Conservation (phyloP, 306 rosid species). For the Morella rubra region DNA sequence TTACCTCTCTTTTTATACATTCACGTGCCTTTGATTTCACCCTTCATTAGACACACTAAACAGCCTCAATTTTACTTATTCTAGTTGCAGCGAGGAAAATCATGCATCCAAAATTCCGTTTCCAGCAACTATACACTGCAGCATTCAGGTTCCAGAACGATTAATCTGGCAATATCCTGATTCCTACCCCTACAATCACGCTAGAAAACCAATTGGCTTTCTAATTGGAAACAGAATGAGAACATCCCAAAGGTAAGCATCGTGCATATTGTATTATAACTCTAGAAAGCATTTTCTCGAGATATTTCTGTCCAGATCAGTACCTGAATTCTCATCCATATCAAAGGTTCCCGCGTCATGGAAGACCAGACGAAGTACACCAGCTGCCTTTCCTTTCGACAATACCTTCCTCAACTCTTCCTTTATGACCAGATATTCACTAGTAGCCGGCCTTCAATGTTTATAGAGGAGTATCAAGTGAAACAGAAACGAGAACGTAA, state of each 20-base stretch:
- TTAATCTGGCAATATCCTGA: not conserved
- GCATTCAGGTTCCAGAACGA: not conserved
- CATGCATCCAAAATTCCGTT: not conserved
- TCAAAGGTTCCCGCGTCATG: constrained; percentile 95
- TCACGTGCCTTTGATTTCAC: not conserved
- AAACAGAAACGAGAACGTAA: constrained; percentile 14
- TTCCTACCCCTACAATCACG: no score
- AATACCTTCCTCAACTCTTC: constrained; percentile 71
- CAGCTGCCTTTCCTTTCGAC: constrained; percentile 73
- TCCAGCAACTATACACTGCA: not conserved
- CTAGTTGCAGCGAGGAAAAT: not conserved
- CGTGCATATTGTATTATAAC: not conserved
- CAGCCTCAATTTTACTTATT: not conserved
- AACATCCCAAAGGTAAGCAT: not conserved
- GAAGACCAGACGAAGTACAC: constrained; percentile 87
- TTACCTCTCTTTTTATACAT: not conserved
- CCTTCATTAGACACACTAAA: not conserved
- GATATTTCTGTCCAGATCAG: constrained; percentile 9
- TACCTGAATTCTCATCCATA: constrained; percentile 60
- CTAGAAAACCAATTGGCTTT: not conserved
- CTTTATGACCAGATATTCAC: constrained; percentile 53
- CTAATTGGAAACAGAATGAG: not conserved
- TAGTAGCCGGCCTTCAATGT: constrained; percentile 43
- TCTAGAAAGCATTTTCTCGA: not conserved
- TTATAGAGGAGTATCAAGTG: not conserved